phyloP scores from a whole-genome alignment of 352 stramenopile species.

The Globisporangium iwayamae region DNA sequence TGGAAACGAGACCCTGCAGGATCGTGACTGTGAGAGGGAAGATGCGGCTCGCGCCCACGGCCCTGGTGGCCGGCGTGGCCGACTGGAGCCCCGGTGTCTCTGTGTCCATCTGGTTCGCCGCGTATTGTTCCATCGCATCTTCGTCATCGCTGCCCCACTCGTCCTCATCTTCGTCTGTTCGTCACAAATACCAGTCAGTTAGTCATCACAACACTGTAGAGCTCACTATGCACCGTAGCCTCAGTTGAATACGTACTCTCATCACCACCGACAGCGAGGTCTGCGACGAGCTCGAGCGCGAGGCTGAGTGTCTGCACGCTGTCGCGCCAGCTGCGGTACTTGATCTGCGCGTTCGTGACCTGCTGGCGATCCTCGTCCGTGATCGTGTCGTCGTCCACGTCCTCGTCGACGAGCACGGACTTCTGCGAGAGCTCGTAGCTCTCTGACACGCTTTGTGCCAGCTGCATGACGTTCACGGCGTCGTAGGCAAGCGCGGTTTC shows the following conservation, averaged over 20 bases:
- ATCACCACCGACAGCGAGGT: conserved; percentile 49
- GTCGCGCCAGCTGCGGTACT: conserved; percentile 74
- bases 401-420: conserved; percentile 60
- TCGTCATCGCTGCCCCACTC: conserved; percentile 87
- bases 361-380: conserved; percentile 56
- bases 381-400: conserved; percentile 58
- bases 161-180: conserved; percentile 61
- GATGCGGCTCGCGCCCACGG: conserved; percentile 39
- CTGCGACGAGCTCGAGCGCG: conserved; percentile 71
- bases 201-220: too few relatives aligned
- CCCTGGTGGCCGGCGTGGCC: conserved; percentile 29
- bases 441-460: conserved; percentile 66
- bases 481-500: conserved; percentile 78
- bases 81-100: conserved; percentile 5
- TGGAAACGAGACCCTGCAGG: conserved; percentile 70
- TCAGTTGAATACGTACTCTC: conserved; percentile 26
- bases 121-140: conserved; percentile 84
- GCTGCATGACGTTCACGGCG: conserved; percentile 65
- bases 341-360: conserved; percentile 61
- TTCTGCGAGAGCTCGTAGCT: conserved; percentile 55
- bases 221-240: not conserved
- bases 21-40: conserved; percentile 62
- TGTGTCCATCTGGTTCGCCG: conserved; percentile 62
- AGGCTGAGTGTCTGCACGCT: conserved; percentile 76
- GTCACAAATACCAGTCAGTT: not conserved